Conservation (phyloP, 1,284 basidiomycete species). For the Puccinia triticina region DNA sequence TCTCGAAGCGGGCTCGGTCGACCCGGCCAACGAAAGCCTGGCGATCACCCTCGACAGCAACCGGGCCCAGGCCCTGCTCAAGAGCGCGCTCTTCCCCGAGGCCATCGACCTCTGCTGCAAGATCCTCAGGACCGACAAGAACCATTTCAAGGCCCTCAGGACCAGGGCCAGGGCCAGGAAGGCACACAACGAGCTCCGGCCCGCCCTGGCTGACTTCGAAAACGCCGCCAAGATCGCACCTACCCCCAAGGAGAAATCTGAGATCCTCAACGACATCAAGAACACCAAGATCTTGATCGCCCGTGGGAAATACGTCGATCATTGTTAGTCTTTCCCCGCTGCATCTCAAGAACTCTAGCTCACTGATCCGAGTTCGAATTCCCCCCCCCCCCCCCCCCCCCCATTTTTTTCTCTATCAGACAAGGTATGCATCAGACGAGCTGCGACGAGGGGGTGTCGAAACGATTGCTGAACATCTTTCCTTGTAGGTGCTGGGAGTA, state of each 20-base stretch:
- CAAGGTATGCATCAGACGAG: too few relatives aligned
- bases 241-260: slow-evolving; percentile 31
- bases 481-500: slow-evolving; percentile 56
- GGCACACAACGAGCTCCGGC: not conserved
- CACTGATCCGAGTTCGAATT: too few relatives aligned
- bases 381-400: too few relatives aligned
- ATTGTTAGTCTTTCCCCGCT: too few relatives aligned
- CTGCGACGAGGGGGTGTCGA: too few relatives aligned
- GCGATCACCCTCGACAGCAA: slow-evolving; percentile 27
- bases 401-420: not conserved
- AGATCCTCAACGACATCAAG: slow-evolving; percentile 27
- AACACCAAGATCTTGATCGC: slow-evolving; percentile 23
- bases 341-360: too few relatives aligned
- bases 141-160: slow-evolving; percentile 40
- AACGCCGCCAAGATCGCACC: slow-evolving; percentile 23
- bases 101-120: slow-evolving; percentile 22
- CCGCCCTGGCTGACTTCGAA: slow-evolving; percentile 32
- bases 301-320: slow-evolving; percentile 32
- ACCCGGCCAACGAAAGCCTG: slow-evolving; percentile 21
- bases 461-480: not conserved
- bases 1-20: slow-evolving; percentile 64
- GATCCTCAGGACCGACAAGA: slow-evolving; percentile 34
- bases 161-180: slow-evolving; percentile 36
- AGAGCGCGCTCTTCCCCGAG: not conserved
- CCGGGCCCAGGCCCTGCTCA: slow-evolving; percentile 35